These are phyloP conservation scores for Monascus ruber DNA, from an alignment of 2,329 filamentous ascomycete genomes.

Conservation along the genomic window DNA sequence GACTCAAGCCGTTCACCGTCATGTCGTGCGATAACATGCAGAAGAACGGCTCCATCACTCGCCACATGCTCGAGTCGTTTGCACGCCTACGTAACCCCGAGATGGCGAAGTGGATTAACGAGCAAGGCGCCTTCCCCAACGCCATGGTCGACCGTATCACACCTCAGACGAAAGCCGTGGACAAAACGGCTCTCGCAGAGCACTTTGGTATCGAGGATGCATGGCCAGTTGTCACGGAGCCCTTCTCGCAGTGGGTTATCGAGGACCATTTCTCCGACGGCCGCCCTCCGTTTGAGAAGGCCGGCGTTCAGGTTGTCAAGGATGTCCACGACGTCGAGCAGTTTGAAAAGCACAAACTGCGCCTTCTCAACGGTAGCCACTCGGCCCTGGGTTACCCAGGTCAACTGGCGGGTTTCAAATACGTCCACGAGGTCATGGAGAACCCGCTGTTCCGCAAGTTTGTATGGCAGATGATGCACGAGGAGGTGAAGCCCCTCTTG, in stretches of 20 bases:
- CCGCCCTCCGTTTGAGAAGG: conserved; percentile 42
- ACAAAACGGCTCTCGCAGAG: conserved; percentile 36
- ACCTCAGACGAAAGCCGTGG: conserved; percentile 36
- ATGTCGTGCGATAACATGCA: conserved; percentile 49
- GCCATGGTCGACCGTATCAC: conserved; percentile 47
- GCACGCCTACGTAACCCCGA: conserved; percentile 37
- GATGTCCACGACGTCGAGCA: conserved; percentile 43
- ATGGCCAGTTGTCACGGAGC: conserved; percentile 46
- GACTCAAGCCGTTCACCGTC: conserved; percentile 43
- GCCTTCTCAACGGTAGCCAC: conserved; percentile 44
- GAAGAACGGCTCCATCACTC: conserved; percentile 45
- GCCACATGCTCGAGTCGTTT: conserved; percentile 42
- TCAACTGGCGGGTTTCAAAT: conserved; percentile 42
- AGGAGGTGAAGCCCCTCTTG: conserved; percentile 43
- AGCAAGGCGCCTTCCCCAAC: conserved; percentile 42
- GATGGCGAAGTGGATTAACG: conserved; percentile 39
- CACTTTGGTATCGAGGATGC: conserved; percentile 39
- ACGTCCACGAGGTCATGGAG: conserved; percentile 45
- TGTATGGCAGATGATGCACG: conserved; percentile 45
- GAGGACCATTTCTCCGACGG: conserved; percentile 43
- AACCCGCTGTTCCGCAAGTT: conserved; percentile 38
- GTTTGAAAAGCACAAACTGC: conserved; percentile 48
- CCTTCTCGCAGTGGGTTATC: conserved; percentile 47
- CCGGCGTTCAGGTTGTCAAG: conserved; percentile 42
- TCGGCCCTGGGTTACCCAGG: conserved; percentile 43